These are phyloP conservation scores for Chondrus crispus DNA, from an alignment of 23 red algal genomes.

Conservation along the genomic window DNA sequence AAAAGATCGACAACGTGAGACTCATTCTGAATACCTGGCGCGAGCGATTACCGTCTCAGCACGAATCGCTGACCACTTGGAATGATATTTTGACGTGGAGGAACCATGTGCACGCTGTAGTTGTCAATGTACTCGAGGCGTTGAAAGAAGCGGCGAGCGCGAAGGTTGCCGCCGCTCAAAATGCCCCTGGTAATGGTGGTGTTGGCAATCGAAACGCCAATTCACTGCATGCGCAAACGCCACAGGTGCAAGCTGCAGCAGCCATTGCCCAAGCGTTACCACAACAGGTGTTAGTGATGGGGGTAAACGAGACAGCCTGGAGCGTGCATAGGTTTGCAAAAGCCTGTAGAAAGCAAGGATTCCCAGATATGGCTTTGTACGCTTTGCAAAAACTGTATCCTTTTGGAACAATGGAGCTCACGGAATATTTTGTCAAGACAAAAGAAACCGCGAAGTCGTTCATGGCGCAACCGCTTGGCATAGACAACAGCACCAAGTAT, in stretches of 20 bases:
- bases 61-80: conserved; percentile 69
- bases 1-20: conserved; percentile 80
- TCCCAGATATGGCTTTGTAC: conserved; percentile 75
- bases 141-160: conserved; percentile 69
- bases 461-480: conserved; percentile 44
- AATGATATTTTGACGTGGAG: conserved; percentile 91
- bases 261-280: conserved; percentile 50
- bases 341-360: conserved; percentile 85
- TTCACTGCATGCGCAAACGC: background rate
- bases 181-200: background rate
- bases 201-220: background rate
- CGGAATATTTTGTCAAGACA: conserved; percentile 95
- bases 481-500: conserved; percentile 54
- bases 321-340: conserved; percentile 90
- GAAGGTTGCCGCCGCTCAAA: conserved; percentile 46
- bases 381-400: conserved; percentile 86
- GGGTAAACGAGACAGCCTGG: conserved; percentile 94
- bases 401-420: conserved; percentile 87
- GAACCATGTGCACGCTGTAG: conserved; percentile 82
- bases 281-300: conserved; percentile 78
- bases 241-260: conserved; percentile 45
- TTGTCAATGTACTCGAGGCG: conserved; percentile 84
- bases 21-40: conserved; percentile 82
- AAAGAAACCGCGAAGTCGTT: conserved; percentile 84
- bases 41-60: conserved; percentile 66